Base-by-base conservation (phyloP, 805 yeast genomes). In the Starmerella khaoyaiensis region DNA sequence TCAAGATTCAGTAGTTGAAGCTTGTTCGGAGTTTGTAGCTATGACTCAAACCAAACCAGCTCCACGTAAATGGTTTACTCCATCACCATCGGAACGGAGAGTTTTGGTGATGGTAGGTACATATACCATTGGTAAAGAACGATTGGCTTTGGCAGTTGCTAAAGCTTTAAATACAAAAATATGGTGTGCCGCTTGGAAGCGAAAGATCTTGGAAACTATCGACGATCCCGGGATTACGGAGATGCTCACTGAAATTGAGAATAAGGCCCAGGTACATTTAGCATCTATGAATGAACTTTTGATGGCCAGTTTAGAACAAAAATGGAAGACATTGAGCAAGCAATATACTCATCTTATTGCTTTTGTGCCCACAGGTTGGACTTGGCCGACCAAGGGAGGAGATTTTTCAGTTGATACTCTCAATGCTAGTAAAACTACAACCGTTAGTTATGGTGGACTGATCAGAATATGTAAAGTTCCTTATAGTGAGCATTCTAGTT, bases 401-500 rank as follows among this genome's bases (percentile, higher is more conserved):
- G 32, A 38, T 7, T 44, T 45, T 28, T 15, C 40, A 16, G 41
- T 21, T 27, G 34, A 33, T 8, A 44, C 37, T 18, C 44, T 45
- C 18, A 46, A 47, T 4, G 44, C 48, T 24, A 41, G 45, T 4
- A 33, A 35, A 40, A 37, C 35, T 8, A 30, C 33, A 2, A 31
- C 35, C 1, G 31, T 32, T 7, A 8, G 45, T 29, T 58, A 42
- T 33, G 55, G 38, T 37, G 62, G 46, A 47, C 56, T 28, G 28
- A 56, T 63, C 35, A 68, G 74, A 32, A 62, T 73, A 1, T 75
- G 76, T 47, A 57, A 68, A 9, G 70, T 86, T 1, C 97, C 98
- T 0, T 90, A 90, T 52, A 78, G 93, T 51, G 98, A 90, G 53
- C 98, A 90, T 59, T 82, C 94, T 9, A 81, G 94, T 40, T 87